phyloP scores from a whole-genome alignment of 805 yeast genomes.

The Candida ponderosae region DNA sequence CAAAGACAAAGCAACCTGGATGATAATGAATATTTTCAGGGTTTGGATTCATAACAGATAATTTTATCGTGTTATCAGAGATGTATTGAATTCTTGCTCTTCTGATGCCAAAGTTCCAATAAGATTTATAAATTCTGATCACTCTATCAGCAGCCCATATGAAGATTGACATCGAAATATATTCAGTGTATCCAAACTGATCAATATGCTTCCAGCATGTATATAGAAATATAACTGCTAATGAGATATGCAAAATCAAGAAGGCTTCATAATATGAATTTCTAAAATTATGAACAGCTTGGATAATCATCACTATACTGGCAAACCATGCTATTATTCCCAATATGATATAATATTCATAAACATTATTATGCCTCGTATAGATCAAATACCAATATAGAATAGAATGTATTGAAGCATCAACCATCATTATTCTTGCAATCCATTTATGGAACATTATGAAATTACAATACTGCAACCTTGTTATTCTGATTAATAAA shows the following conservation, averaged over 20 bases:
- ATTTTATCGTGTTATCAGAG: slow-evolving; percentile 37
- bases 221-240: slow-evolving; percentile 45
- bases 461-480: slow-evolving; percentile 57
- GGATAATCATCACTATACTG: slow-evolving; percentile 4
- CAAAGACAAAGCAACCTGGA: slow-evolving; percentile 51
- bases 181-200: slow-evolving; percentile 45
- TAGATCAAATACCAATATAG: slow-evolving; percentile 9
- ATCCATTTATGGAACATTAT: slow-evolving; percentile 63
- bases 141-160: slow-evolving; percentile 48
- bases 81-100: slow-evolving; percentile 17
- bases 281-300: slow-evolving; percentile 36
- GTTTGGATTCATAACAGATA: slow-evolving; percentile 32
- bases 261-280: slow-evolving; percentile 51
- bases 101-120: slow-evolving; percentile 13
- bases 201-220: slow-evolving; percentile 54
- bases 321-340: slow-evolving; percentile 10
- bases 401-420: slow-evolving; percentile 39
- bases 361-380: neutral
- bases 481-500: slow-evolving; percentile 50
- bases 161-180: slow-evolving; percentile 24
- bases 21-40: slow-evolving; percentile 34
- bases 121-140: slow-evolving; percentile 24
- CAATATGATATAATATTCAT: neutral
- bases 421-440: slow-evolving; percentile 37
- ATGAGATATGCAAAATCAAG: slow-evolving; percentile 45